phyloP scores from a whole-genome alignment of 2,329 filamentous ascomycete genomes.

The Xylariaceae sp. region DNA sequence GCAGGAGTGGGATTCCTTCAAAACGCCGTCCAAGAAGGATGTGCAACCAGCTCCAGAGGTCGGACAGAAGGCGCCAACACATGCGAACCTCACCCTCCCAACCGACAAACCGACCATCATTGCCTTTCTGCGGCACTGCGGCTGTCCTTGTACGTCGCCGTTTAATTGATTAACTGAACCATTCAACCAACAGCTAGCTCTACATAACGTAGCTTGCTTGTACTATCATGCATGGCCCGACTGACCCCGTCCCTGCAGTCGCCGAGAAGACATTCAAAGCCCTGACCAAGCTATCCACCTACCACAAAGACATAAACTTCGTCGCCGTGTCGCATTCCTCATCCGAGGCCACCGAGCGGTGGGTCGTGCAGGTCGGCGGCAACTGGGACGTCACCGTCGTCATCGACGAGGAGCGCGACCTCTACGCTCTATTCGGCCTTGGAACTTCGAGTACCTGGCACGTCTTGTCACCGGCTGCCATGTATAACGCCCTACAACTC shows the following conservation, averaged over 20 bases:
- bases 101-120: constrained; percentile 56
- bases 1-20: constrained; percentile 40
- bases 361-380: constrained; percentile 54
- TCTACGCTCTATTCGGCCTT: constrained; percentile 64
- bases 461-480: constrained; percentile 53
- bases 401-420: constrained; percentile 54
- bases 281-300: constrained; percentile 49
- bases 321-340: constrained; percentile 61
- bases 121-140: constrained; percentile 68
- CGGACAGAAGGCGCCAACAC: constrained; percentile 53
- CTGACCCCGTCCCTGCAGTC: constrained; percentile 40
- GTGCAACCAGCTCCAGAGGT: constrained; percentile 47
- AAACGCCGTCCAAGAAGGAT: constrained; percentile 38
- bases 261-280: constrained; percentile 62
- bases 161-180: too few relatives aligned
- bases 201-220: too few relatives aligned
- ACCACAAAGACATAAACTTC: constrained; percentile 50
- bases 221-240: too few relatives aligned
- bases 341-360: constrained; percentile 49
- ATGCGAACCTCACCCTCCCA: constrained; percentile 49
- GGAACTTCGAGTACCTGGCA: constrained; percentile 60
- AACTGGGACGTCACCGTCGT: constrained; percentile 56
- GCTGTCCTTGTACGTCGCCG: constrained; percentile 62
- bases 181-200: too few relatives aligned
- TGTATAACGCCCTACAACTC: constrained; percentile 56